Conservation (phyloP, 192 early-diverging fungal genomes). For the Backusella tarrabulga region DNA sequence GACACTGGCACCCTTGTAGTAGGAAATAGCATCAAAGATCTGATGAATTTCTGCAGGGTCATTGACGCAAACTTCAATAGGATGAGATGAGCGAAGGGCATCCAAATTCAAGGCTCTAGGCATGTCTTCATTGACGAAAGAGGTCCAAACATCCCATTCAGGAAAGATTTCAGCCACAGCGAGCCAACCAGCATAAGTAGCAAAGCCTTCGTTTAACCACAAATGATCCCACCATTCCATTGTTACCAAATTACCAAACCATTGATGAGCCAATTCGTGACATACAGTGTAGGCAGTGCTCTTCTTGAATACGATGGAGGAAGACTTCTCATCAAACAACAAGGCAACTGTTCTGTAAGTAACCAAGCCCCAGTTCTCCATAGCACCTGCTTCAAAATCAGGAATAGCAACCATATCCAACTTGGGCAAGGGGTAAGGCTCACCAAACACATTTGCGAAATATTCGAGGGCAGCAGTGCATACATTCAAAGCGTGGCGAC, state of each 20-base stretch:
- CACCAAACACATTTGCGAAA: slow-evolving; percentile 84
- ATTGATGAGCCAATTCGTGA: slow-evolving; percentile 86
- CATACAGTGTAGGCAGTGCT: slow-evolving; percentile 86
- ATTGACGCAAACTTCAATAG: slow-evolving; percentile 86
- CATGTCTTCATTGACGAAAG: slow-evolving; percentile 80
- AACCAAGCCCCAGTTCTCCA: slow-evolving; percentile 98
- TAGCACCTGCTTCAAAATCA: slow-evolving; percentile 76
- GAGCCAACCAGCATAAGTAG: slow-evolving; percentile 91
- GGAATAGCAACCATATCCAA: slow-evolving; percentile 88
- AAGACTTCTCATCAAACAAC: slow-evolving; percentile 80
- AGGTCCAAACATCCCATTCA: slow-evolving; percentile 92
- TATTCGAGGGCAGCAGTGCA: slow-evolving; percentile 76
- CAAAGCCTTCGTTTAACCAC: slow-evolving; percentile 98
- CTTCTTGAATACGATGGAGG: slow-evolving; percentile 75
- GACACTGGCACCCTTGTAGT: slow-evolving; percentile 89
- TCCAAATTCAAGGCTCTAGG: slow-evolving; percentile 77
- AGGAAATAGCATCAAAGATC: slow-evolving; percentile 94
- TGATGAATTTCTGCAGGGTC: slow-evolving; percentile 86
- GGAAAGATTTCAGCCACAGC: slow-evolving; percentile 90
- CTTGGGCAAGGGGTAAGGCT: slow-evolving; percentile 92
- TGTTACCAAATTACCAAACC: slow-evolving; percentile 96
- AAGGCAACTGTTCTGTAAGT: slow-evolving; percentile 86
- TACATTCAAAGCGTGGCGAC: slow-evolving; percentile 81
- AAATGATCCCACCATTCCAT: slow-evolving; percentile 92
- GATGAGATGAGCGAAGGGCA: slow-evolving; percentile 83